phyloP scores from a whole-genome alignment of 768 basidiomycete genomes.

The Rhizopogon vinicolor region DNA sequence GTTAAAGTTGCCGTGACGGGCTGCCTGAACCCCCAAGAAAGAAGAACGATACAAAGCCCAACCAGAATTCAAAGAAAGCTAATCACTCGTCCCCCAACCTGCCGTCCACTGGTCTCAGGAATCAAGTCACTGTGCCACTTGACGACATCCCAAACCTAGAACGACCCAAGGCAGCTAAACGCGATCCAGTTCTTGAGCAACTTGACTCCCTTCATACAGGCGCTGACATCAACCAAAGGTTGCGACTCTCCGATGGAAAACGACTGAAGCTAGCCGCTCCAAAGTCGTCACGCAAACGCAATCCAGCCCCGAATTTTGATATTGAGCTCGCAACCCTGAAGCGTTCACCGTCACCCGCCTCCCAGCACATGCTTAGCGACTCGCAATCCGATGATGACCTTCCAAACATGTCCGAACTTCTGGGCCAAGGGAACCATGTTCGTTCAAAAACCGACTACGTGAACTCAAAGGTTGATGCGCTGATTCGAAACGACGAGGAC shows the following conservation, averaged over 20 bases:
- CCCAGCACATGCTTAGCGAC: conserved; percentile 24
- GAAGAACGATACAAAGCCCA: conserved; percentile 13
- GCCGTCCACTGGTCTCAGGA: not conserved
- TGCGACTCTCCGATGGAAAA: conserved; percentile 33
- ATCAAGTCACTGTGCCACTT: not conserved
- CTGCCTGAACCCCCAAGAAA: conserved; percentile 46
- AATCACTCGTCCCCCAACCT: not conserved
- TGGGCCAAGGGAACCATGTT: conserved; percentile 28
- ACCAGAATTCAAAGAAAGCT: not conserved
- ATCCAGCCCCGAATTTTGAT: conserved; percentile 40
- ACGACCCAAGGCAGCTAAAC: conserved; percentile 18
- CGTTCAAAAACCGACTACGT: conserved; percentile 34
- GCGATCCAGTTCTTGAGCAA: conserved; percentile 30
- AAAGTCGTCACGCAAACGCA: conserved; percentile 7
- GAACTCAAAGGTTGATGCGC: conserved; percentile 38
- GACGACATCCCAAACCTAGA: conserved; percentile 8
- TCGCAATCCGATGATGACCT: conserved; percentile 38
- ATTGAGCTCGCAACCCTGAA: conserved; percentile 38
- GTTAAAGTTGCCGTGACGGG: conserved; percentile 70
- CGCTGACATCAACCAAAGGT: conserved; percentile 35
- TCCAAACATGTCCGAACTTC: conserved; percentile 24
- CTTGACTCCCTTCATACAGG: conserved; percentile 41
- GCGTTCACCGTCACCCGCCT: conserved; percentile 17
- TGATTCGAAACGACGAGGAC: conserved; percentile 29
- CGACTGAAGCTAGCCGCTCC: conserved; percentile 38